These are phyloP conservation scores for Neolentinus lepideus DNA, from an alignment of 1,284 basidiomycete species.

Conservation along the genomic window DNA sequence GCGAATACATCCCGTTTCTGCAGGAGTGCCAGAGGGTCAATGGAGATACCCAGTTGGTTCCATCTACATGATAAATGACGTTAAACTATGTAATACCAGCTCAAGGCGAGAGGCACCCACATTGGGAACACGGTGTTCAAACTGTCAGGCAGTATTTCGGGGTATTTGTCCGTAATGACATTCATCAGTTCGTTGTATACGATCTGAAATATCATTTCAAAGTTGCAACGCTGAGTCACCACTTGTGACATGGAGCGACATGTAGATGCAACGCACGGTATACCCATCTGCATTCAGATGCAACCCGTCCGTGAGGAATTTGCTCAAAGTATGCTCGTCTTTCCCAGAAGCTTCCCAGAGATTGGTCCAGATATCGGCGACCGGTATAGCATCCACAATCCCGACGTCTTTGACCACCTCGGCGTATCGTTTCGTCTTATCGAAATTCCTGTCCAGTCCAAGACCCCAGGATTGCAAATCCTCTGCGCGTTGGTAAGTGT, in stretches of 20 bases:
- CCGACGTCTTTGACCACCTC: constrained; percentile 62
- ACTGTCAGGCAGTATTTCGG: constrained; percentile 64
- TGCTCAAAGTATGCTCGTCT: constrained; percentile 39
- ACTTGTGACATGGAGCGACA: neutral
- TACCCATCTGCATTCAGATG: constrained; percentile 75
- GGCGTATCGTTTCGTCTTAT: constrained; percentile 60
- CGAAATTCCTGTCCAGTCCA: constrained; percentile 34
- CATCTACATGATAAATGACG: neutral
- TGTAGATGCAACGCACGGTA: constrained; percentile 32
- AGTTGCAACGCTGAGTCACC: neutral
- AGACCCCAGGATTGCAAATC: constrained; percentile 20
- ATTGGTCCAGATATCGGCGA: constrained; percentile 64
- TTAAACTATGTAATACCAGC: neutral
- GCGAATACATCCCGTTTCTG: neutral
- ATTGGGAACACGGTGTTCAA: constrained; percentile 18
- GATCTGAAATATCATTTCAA: constrained; percentile 36
- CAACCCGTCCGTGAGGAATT: constrained; percentile 64
- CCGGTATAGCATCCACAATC: constrained; percentile 40
- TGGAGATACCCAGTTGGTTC: neutral
- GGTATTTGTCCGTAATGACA: constrained; percentile 49
- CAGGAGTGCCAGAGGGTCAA: neutral
- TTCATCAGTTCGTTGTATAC: constrained; percentile 56
- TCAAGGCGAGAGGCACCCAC: neutral
- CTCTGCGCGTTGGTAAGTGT: constrained; percentile 44
- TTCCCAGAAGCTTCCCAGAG: constrained; percentile 63